Evolutionary conservation across 768 basidiomycete species (phyloP).

Genomic region (Phylloporus sp.): DNA sequence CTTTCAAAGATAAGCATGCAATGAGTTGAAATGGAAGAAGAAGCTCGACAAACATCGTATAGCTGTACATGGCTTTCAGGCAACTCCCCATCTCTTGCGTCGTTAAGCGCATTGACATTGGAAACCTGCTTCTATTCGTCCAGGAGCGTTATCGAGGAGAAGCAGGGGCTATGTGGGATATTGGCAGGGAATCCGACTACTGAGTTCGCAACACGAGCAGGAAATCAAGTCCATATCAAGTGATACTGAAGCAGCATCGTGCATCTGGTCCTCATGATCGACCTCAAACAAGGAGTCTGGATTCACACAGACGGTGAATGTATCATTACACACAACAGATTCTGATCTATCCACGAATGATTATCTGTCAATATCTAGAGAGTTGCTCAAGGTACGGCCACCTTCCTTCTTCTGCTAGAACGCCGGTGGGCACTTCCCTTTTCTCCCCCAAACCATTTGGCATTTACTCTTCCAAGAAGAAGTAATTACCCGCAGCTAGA

Average conservation of each 20-base stretch:
- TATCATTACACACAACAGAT: constrained; percentile 6
- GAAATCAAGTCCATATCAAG: background rate
- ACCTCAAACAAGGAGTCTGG: background rate
- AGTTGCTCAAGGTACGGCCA: constrained; percentile 5
- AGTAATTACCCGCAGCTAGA: constrained; percentile 77
- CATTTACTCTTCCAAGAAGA: constrained; percentile 81
- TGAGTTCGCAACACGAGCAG: background rate
- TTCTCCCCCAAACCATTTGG: background rate
- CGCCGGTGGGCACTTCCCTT: background rate
- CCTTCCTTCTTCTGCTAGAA: constrained; percentile 12
- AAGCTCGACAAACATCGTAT: background rate
- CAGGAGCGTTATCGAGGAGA: background rate
- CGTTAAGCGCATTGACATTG: background rate
- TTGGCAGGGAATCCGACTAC: background rate
- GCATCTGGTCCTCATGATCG: background rate
- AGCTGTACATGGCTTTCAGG: background rate
- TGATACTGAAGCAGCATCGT: background rate
- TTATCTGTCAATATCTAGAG: constrained; percentile 9
- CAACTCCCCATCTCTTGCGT: background rate
- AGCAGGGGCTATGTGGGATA: background rate
- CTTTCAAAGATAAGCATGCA: no score
- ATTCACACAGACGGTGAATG: constrained; percentile 11
- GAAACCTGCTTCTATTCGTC: background rate
- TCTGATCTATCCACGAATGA: constrained; percentile 7
- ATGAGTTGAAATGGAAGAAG: constrained; percentile 1